Evolutionary conservation across 2,329 filamentous ascomycete genomes (phyloP), one percentile per base, ranked within the genome.

Genomic region (Claviceps humidiphila): DNA sequence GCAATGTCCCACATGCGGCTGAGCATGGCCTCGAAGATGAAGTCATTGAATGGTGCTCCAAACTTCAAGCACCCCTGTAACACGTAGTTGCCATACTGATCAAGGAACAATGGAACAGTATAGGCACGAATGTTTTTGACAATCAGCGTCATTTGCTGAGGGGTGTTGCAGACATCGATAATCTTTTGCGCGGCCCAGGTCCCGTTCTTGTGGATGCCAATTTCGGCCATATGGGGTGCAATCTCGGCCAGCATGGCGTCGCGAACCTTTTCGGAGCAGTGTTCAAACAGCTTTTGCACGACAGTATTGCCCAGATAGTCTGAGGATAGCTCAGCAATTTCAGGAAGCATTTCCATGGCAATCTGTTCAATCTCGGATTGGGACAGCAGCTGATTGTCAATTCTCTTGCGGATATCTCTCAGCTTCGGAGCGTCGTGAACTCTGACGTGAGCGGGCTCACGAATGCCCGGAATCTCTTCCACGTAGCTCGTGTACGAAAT

Each of bases 111-210:
- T 2, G 89, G 88, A 47, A 96, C 81, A 0, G 87, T 89, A 69
- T 94, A 96, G 1, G 89, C 84, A 3, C 85, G 85, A 34, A 97
- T 75, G 58, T 88, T 79, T 57, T 95, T 82, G 30, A 93, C 85
- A 63, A 98, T 91, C 71, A 89, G 73, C 47, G 75, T 72, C 83
- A 93, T 91, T 70, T 97, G 90, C 42, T 75, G 73, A 5, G 85
- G 82, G 1, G 86, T 89, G 70, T 93, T 89, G 66, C 89, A 91
- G 6, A 95, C 89, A 62, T 97, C 91, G 59, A 98, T 97, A 63
- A 98, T 97, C 77, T 97, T 98, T 71, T 98, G 93, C 1, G 93
- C 93, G 51, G 93, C 93, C 93, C 93, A 98, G 1, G 93, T 98
- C 56, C 93, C 93, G 63, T 98, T 98, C 79, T 98, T 98, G 77